Evolutionary conservation across 2,329 filamentous ascomycete species (phyloP), one percentile per base, ranked within the genome.

Genomic region (Gremmenia infestans): DNA sequence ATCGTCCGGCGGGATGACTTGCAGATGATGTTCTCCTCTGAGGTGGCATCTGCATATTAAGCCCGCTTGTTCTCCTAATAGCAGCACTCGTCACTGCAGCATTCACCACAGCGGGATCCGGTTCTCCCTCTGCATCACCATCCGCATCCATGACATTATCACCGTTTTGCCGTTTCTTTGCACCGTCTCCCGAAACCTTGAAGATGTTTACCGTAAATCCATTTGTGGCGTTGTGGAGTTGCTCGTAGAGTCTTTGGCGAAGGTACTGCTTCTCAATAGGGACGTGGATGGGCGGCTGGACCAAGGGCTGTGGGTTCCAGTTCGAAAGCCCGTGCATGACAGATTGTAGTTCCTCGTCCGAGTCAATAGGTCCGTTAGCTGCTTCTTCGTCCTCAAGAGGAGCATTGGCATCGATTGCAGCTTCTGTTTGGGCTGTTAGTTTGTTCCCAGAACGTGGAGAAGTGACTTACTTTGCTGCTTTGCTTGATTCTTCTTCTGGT

Each of bases 401-500:
- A 1, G 92, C 92, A 70, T 95, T 96, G 54, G 94, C 93, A 70
- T 97, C 92, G 63, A 99, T 88, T 39, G 92, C 91, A 37, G 92
- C 92, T 76, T 97, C 90, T 94, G 70, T 56, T 40, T 47, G n/a
- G 45, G 42, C 4, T 47, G 49, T 65, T 53, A 66, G 64, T 52
- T 43, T 48, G 17, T 50, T 45, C 12, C 40, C 28, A 58, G 49
- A 17, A 59, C 39, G 43, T 42, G 48, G 54, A 48, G 53, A 28
- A 28, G 36, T 45, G 19, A 81, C 87, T 74, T 79, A 92, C 90
- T 96, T 73, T 97, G 94, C 75, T 96, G 90, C 69, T 96, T 96
- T 22, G 94, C 94, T 72, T 97, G 94, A 67, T 99, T 99, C 79
- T 97, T 97, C 80, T 97, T 97, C 72, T 94, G 89, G 68, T 94